Evolutionary conservation across 257 asterid species (phyloP), one percentile per base, ranked within the genome.

Genomic region (Cruciata laevipes): DNA sequence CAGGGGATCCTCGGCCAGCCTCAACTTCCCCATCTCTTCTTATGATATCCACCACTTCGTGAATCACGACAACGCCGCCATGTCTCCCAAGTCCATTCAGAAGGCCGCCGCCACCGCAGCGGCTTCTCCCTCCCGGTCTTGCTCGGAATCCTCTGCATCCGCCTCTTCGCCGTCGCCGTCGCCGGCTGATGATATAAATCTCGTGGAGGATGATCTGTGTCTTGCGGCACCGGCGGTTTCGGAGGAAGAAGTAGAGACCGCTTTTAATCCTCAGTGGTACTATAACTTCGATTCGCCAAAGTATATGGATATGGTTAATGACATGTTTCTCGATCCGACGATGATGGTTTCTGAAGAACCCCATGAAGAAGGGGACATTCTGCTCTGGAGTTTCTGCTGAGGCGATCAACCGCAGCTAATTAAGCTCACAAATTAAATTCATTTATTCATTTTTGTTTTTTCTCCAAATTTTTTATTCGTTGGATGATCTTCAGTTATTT

Each of bases 11-110:
- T 76, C 89, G 1, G 85, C 94, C 56, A 89, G 75, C 74, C 84
- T 89, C 47, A 93, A 89, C 70, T 91, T 91, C 59, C 98, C 96
- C 42, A 21, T 69, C 23, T 49, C 84, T 44, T 49, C 78, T 2
- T 32, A 67, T 18, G 51, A 42, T 42, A 42, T 61, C 2, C 70
- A 55, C 14, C 64, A 57, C 1, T 25, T 55, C 38, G 20, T 25
- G 47, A 44, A 44, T 2, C 30, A 56, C 31, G 66, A 11, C 53
- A 7, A 53, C 47, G 10, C 53, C 10, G 30, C 16, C 12, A 71
- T 89, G 84, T 84, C 96, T 16, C 96, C 98, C 1, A 91, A 91
- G 73, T 77, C 92, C 70, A 89, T 91, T 73, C 98, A 91, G 62
- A 79, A 77, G 66, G 47, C 97, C 0, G 84, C 85, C 0, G 82